Percentiles rank a stretch among this genome's conserved stretches.
Conservation (phyloP, 1,284 basidiomycete genomes). For the Anthracocystis panici-leucophaei region DNA sequence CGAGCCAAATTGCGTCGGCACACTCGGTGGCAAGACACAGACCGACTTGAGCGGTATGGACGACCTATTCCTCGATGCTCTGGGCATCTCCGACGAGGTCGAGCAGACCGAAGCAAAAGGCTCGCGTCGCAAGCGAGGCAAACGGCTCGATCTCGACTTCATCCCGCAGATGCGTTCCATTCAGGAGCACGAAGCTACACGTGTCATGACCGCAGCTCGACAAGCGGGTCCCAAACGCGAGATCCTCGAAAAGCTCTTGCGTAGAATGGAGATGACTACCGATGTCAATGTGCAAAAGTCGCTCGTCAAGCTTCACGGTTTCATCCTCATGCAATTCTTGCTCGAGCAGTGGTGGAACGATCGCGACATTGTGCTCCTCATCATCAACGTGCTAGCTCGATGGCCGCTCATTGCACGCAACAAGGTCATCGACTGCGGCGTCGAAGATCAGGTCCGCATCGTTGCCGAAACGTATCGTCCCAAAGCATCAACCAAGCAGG, state of each 20-base stretch:
- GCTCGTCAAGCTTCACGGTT: slow-evolving; percentile 92
- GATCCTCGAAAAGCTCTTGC: slow-evolving; percentile 85
- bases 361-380: slow-evolving; percentile 78
- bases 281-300: slow-evolving; percentile 83
- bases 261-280: slow-evolving; percentile 88
- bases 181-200: slow-evolving; percentile 82
- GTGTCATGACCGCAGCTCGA: slow-evolving; percentile 89
- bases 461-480: slow-evolving; percentile 43
- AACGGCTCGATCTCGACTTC: slow-evolving; percentile 94
- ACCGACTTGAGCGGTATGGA: slow-evolving; percentile 94
- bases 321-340: slow-evolving; percentile 90
- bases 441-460: slow-evolving; percentile 58
- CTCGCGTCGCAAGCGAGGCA: slow-evolving; percentile 87
- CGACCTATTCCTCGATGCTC: slow-evolving; percentile 93
- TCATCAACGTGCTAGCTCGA: slow-evolving; percentile 67
- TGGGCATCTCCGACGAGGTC: slow-evolving; percentile 93
- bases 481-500: slow-evolving; percentile 35
- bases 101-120: slow-evolving; percentile 83
- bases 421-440: slow-evolving; percentile 83
- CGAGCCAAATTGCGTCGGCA: slow-evolving; percentile 94
- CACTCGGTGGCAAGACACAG: slow-evolving; percentile 97
- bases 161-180: slow-evolving; percentile 79
- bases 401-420: slow-evolving; percentile 91
- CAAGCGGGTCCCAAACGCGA: slow-evolving; percentile 85
- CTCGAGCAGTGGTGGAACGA: slow-evolving; percentile 84